Base-by-base conservation (phyloP, 2,329 filamentous ascomycete species). In the Lasiodiplodia sp. region DNA sequence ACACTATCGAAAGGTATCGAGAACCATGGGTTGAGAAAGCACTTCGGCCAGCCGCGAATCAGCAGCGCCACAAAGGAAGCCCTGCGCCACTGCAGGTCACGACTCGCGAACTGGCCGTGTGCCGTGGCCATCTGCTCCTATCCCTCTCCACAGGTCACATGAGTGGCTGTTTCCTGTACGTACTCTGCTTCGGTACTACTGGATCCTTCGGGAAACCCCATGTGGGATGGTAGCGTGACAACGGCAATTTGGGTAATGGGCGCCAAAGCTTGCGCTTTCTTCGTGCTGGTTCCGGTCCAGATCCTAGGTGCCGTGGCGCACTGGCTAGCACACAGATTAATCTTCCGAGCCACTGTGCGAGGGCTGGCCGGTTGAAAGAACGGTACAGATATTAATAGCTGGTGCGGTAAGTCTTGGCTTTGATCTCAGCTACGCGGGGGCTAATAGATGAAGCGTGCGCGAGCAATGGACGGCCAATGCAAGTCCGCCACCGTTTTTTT, bases 161-260 rank as follows among this genome's bases (percentile, higher is more conserved):
- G 55, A 23, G 44, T 21, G 31, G 31, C 31, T 23, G 18, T 37
- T 51, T 11, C 37, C 7, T 37, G 16, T 51, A 28, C 21, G 57
- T 63, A 51, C 4, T 34, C 49, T 51, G 18, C 58, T 63, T 51
- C 25, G 44, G 58, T 28, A 34, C 28, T 63, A 63, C 58, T 31
- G 38, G 12, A 63, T 63, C 58, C 58, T 63, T 34, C 58, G 58
- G 58, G n/a, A 51, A 51, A 25, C 40, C 40, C 58, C 58, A 44
- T 60, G 8, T 7, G 37, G 57, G 38, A 47, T 60, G 38, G 57
- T 63, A 47, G 25, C 58, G 40, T 63, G 38, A 21, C 21, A 47
- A 28, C 21, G 12, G 10, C 12, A 28, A 44, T 47, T 25, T n/a
- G 38, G 25, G 34, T 21, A 14, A 28, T 25, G 18, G 55, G 25